phyloP scores from a whole-genome alignment of 2,329 filamentous ascomycete genomes.

The Beauveria brongniartii region DNA sequence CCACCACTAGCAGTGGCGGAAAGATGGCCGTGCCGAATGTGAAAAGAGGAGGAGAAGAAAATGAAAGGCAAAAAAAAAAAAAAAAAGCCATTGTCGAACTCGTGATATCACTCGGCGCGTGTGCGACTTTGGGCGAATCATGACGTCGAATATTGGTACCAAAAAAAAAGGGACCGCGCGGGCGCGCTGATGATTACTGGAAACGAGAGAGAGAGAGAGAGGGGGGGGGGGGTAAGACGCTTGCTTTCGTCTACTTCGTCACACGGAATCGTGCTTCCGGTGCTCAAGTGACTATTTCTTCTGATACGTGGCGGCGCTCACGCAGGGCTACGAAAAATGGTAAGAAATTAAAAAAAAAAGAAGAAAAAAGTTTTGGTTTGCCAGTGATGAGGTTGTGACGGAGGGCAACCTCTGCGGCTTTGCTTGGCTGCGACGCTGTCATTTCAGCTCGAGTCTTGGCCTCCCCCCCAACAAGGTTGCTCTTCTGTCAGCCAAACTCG shows the following conservation, averaged over 20 bases:
- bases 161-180: too few species aligned
- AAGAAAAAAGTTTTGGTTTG: too few species aligned
- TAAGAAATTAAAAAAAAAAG: too few species aligned
- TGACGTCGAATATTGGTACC: too few species aligned
- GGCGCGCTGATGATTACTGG: too few species aligned
- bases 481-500: not conserved
- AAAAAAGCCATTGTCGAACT: not conserved
- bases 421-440: not conserved
- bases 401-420: not conserved
- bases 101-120: too few species aligned
- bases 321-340: not conserved
- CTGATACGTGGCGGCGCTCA: not conserved
- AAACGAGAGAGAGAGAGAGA: too few species aligned
- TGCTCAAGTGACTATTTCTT: not conserved
- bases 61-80: too few species aligned
- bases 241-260: not conserved
- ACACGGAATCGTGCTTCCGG: not conserved
- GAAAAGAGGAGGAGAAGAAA: too few species aligned
- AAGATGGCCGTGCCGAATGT: not conserved
- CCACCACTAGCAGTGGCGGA: not conserved
- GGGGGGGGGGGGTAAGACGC: too few species aligned
- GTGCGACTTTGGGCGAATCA: too few species aligned
- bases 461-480: not conserved
- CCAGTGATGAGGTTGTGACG: not conserved
- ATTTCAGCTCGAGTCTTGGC: slow-evolving; percentile 7